These are phyloP conservation scores for Leccinum fallax DNA, from an alignment of 1,284 basidiomycete species.

Conservation along the genomic window DNA sequence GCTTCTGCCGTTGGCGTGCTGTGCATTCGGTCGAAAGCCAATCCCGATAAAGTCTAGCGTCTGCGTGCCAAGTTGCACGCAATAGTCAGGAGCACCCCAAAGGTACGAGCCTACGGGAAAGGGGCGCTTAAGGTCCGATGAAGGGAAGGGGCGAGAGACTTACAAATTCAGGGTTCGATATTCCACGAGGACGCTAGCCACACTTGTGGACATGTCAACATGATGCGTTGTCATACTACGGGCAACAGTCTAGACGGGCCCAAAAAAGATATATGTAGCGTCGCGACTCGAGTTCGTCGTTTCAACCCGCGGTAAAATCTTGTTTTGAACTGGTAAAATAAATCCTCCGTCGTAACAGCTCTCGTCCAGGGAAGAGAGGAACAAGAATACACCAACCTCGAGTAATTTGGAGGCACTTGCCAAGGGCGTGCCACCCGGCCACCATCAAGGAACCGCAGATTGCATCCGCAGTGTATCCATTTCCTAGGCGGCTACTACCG, in stretches of 20 bases:
- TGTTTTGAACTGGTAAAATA: neutral
- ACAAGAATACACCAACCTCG: neutral
- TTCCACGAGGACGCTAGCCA: slow-evolving; percentile 21
- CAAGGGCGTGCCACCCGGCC: slow-evolving; percentile 2
- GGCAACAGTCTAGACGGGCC: neutral
- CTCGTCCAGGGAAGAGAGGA: neutral
- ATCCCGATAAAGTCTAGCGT: slow-evolving; percentile 16
- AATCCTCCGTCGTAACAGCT: neutral
- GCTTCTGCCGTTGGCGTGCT: slow-evolving; percentile 26
- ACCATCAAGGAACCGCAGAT: neutral
- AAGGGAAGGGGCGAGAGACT: slow-evolving; percentile 19
- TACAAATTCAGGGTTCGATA: slow-evolving; percentile 27
- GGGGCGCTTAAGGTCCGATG: slow-evolving; percentile 38
- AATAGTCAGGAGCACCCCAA: slow-evolving; percentile 11
- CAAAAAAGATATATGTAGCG: neutral
- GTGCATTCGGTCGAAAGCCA: slow-evolving; percentile 15
- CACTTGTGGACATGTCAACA: slow-evolving; percentile 1
- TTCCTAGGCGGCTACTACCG: neutral
- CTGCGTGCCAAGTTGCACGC: neutral
- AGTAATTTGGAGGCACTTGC: neutral
- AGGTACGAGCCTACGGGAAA: slow-evolving; percentile 20
- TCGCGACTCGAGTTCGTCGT: neutral
- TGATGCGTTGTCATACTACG: slow-evolving; percentile 1
- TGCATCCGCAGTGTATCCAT: neutral
- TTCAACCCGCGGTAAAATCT: neutral